Percentiles rank a stretch among this genome's conserved stretches.
Evolutionary conservation across 2,329 filamentous ascomycete species (phyloP).

Genomic region (Diaporthe eres): DNA sequence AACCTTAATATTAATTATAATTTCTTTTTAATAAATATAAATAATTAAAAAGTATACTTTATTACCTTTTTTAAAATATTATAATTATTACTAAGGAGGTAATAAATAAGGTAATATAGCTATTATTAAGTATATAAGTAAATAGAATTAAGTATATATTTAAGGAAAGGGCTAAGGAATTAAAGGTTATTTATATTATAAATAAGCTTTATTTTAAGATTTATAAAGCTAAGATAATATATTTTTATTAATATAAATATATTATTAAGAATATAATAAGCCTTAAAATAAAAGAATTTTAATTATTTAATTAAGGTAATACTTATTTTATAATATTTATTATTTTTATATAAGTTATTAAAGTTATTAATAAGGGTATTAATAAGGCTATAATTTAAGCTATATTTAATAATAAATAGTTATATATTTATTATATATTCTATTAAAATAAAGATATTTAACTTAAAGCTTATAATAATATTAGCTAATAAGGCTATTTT

Average conservation of each 20-base stretch:
- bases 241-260: background rate
- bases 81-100: background rate
- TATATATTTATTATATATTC: background rate
- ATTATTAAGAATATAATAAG: background rate
- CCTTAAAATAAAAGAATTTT: background rate
- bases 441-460: background rate
- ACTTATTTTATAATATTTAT: background rate
- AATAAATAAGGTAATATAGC: background rate
- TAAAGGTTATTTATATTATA: background rate
- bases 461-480: background rate
- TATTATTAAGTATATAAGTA: background rate
- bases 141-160: background rate
- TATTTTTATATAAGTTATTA: background rate
- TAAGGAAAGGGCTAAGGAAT: background rate
- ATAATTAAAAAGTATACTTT: fast-evolving
- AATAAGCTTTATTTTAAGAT: background rate
- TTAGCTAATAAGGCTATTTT: background rate
- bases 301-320: background rate
- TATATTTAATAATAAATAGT: background rate
- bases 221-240: background rate
- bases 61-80: background rate
- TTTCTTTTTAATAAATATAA: background rate
- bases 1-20: background rate
- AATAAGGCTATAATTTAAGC: background rate
- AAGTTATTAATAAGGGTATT: background rate